Evolutionary conservation across 129 eudicot genomes (phyloP).

Genomic region (Flaveria bidentis): DNA sequence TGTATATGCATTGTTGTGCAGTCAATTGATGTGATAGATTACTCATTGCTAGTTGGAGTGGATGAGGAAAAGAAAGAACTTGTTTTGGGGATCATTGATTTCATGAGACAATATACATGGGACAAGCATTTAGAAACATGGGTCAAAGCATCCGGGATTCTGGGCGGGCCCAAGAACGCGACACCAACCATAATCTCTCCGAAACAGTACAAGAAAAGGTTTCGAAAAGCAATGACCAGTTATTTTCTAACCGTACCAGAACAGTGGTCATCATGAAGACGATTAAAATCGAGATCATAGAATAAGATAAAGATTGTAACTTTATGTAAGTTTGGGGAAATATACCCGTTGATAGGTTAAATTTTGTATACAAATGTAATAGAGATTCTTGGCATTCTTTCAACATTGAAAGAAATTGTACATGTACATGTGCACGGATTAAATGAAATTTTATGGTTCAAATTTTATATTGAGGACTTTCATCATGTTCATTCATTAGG

Average conservation of each 20-base stretch:
- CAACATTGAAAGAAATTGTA: conserved; percentile 12
- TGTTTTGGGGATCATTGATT: conserved; percentile 88
- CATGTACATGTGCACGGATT: not conserved
- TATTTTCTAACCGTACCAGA: conserved; percentile 91
- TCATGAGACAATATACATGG: conserved; percentile 97
- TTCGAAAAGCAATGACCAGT: conserved; percentile 93
- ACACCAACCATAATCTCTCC: conserved; percentile 93
- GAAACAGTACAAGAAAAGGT: conserved; percentile 90
- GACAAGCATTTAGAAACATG: conserved; percentile 98
- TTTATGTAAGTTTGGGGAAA: conserved; percentile 11
- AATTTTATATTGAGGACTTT: not conserved
- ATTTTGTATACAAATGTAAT: conserved; percentile 13
- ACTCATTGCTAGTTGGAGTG: conserved; percentile 90
- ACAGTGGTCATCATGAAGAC: conserved; percentile 70
- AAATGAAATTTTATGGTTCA: too few species aligned
- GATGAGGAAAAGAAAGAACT: conserved; percentile 83
- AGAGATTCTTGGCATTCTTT: not conserved
- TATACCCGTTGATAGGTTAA: conserved; percentile 2
- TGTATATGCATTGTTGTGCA: conserved; percentile 29
- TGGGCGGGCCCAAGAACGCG: conserved; percentile 92
- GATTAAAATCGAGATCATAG: not conserved
- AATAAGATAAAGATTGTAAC: conserved; percentile 7
- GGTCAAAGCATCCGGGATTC: conserved; percentile 96
- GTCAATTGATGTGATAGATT: conserved; percentile 93
- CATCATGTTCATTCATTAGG: not conserved